Evolutionary conservation across 2,329 filamentous ascomycete species (phyloP).

Genomic region (Cercospora janseana): DNA sequence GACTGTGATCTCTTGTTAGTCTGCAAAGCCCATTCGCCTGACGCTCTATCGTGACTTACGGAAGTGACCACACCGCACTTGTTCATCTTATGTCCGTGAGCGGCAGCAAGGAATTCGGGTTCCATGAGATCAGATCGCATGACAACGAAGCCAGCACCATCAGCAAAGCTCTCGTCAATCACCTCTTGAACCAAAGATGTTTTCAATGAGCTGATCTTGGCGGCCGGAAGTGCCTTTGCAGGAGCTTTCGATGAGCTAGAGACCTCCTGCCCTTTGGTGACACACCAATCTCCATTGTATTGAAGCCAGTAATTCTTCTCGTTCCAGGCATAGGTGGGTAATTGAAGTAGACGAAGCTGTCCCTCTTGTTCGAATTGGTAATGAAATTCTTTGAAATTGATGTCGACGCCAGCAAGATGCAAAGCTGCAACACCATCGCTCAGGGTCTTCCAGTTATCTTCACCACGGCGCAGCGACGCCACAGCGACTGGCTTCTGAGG

Average conservation of each 20-base stretch:
- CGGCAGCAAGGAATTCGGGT: conserved; percentile 39
- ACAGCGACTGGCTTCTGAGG: conserved; percentile 11
- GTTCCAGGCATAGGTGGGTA: conserved; percentile 48
- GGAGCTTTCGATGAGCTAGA: conserved; percentile 9
- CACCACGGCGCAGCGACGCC: conserved; percentile 17
- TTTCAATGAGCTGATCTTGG: conserved; percentile 21
- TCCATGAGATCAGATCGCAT: conserved; percentile 39
- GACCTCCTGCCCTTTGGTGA: conserved; percentile 26
- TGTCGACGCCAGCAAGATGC: conserved; percentile 53
- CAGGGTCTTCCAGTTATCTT: conserved; percentile 50
- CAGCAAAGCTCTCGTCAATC: neutral
- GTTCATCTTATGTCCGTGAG: conserved; percentile 46
- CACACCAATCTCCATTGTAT: conserved; percentile 38
- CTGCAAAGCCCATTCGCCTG: neutral
- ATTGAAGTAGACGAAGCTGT: conserved; percentile 46
- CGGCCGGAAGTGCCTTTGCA: neutral
- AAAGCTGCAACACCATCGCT: conserved; percentile 50
- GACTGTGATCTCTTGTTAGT: conserved; percentile 37
- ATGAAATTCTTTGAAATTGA: conserved; percentile 62
- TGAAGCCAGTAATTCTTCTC: conserved; percentile 41
- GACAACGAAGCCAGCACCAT: conserved; percentile 30
- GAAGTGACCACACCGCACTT: conserved; percentile 43
- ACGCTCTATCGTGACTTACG: conserved; percentile 36
- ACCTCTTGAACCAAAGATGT: conserved; percentile 34
- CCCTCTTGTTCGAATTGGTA: conserved; percentile 43